Base-by-base conservation (phyloP, 2,329 filamentous ascomycete genomes). In the Ceratocystis diversiconidia region DNA sequence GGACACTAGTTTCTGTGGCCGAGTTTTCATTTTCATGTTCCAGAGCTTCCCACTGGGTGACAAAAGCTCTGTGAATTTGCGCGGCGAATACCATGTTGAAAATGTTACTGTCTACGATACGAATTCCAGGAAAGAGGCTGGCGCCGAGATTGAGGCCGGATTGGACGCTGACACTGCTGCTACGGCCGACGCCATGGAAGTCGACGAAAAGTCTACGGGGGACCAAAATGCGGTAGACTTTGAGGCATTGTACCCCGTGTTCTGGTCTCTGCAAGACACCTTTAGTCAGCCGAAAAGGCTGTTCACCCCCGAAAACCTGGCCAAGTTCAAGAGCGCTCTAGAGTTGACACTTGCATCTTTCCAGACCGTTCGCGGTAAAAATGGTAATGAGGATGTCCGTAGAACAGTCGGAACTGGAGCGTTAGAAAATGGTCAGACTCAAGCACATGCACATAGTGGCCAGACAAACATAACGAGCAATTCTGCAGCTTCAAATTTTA, bases 11-110 rank as follows among this genome's bases (percentile, higher is more conserved):
- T 99, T 99, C 73, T 99, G 94, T 72, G 94, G 94, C 17, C 84
- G 94, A 48, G 94, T 99, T 30, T 97, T 97, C 75, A 96, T 99
- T 69, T 99, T 96, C 75, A 84, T 99, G 73, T 99, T 97, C 75
- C 94, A 99, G 74, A 95, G 91, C 74, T 97, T 99, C 72, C 94
- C 94, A 1, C 80, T 99, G 0, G 92, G 92, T 41, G 95, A 99
- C 75, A 94, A 92, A 73, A 97, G 94, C 73, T 96, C 94, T 0
- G 94, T 99, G 62, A 99, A 99, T 72, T 80, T 97, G 48, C 85
- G 94, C 63, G 94, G 94, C 70, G 92, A 97, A 76, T 99, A 94
- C 70, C 94, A 99, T 72, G 85, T 89, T 30, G 94, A 97, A 72
- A 99, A 99, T 78, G 84, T 92, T 65, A 99, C 95, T 1, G 85